Conservation (phyloP, 2,329 filamentous ascomycete genomes). For the Aspergillus candidus region DNA sequence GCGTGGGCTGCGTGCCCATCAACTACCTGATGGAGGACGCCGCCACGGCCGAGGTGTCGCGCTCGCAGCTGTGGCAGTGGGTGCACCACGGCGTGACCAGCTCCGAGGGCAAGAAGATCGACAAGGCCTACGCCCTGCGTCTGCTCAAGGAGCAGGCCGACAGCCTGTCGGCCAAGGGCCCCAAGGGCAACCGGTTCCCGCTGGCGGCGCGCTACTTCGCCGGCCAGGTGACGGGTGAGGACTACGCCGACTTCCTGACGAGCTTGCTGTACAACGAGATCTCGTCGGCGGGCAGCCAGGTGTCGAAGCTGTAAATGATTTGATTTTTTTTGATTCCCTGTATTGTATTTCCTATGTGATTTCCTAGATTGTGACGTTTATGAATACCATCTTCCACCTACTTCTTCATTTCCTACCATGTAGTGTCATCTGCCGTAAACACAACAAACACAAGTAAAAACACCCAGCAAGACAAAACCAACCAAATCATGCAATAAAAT, state of each 20-base stretch:
- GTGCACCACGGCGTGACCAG: constrained; percentile 67
- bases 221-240: constrained; percentile 88
- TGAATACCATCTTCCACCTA: too few relatives aligned
- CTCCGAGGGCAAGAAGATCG: constrained; percentile 82
- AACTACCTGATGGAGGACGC: constrained; percentile 99
- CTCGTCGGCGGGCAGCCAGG: constrained; percentile 54
- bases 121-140: constrained; percentile 83
- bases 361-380: too few relatives aligned
- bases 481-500: too few relatives aligned
- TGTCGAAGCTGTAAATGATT: constrained; percentile 55
- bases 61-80: constrained; percentile 97
- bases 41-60: constrained; percentile 90
- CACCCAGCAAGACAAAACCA: too few relatives aligned
- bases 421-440: too few relatives aligned
- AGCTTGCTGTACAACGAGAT: constrained; percentile 67
- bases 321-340: neutral
- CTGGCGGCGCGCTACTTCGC: constrained; percentile 91
- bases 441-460: too few relatives aligned
- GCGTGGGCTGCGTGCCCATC: constrained; percentile 92
- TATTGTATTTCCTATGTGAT: neutral
- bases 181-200: constrained; percentile 85
- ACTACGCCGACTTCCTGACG: constrained; percentile 92
- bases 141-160: constrained; percentile 81
- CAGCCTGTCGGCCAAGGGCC: constrained; percentile 64
- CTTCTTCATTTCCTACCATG: too few relatives aligned